phyloP scores from a whole-genome alignment of 108 stramenopile genomes.

The Skeletonema marinoi region DNA sequence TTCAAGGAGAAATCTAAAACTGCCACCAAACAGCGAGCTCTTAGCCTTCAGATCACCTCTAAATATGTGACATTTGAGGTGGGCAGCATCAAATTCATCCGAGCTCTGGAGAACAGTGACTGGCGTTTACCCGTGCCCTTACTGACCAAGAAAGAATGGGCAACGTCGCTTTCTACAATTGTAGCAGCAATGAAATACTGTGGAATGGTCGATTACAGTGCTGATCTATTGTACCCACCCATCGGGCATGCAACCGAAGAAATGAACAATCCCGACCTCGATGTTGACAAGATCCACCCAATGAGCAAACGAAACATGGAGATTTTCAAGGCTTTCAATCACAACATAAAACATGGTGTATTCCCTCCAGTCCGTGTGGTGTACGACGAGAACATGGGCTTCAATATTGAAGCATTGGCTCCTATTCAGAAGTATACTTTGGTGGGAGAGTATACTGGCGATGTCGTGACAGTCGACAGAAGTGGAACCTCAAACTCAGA shows the following conservation, averaged over 20 bases:
- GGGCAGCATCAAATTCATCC: constrained; percentile 20
- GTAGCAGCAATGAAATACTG: constrained; percentile 48
- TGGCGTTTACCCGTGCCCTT: constrained; percentile 29
- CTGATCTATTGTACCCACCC: constrained; percentile 20
- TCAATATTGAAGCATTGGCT: constrained; percentile 47
- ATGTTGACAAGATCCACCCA: constrained; percentile 29
- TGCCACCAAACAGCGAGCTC: constrained; percentile 22
- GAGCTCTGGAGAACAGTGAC: constrained; percentile 30
- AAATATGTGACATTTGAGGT: constrained; percentile 22
- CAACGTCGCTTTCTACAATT: constrained; percentile 16
- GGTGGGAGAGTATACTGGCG: constrained; percentile 50
- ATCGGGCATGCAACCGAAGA: constrained; percentile 15
- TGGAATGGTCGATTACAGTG: constrained; percentile 41
- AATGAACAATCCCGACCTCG: constrained; percentile 52
- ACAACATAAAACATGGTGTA: constrained; percentile 40
- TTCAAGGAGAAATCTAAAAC: constrained; percentile 19
- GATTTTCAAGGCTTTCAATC: constrained; percentile 48
- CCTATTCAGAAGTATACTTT: constrained; percentile 42
- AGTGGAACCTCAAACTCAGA: constrained; percentile 43
- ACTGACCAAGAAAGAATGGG: constrained; percentile 28
- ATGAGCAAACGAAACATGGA: constrained; percentile 44
- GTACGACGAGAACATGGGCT: constrained; percentile 45
- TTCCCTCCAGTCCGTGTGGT: constrained; percentile 49
- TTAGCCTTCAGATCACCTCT: constrained; percentile 3
- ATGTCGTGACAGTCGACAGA: constrained; percentile 45